Percentiles rank a stretch among this genome's conserved stretches.
These are phyloP conservation scores for Fragaria vesca DNA, from an alignment of 306 rosid species.

Conservation along the genomic window DNA sequence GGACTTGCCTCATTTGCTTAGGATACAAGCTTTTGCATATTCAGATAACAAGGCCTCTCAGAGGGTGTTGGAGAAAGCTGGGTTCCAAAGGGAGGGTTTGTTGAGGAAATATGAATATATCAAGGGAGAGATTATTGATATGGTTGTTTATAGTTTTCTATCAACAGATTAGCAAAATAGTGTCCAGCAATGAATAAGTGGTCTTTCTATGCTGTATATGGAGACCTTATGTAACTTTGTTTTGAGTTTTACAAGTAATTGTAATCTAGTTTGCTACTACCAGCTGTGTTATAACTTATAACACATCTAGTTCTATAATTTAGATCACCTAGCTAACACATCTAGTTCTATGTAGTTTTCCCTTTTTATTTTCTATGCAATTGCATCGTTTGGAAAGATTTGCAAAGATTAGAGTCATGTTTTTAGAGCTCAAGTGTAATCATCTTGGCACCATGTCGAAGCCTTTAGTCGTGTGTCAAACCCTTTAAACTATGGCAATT, in stretches of 20 bases:
- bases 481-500: conserved; percentile 8
- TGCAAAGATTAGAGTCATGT: neutral
- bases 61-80: conserved; percentile 63
- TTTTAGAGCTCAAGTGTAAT: too few relatives aligned
- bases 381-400: neutral
- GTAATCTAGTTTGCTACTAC: neutral
- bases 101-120: conserved; percentile 44
- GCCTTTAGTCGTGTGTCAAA: neutral
- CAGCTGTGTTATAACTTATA: too few relatives aligned
- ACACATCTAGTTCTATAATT: neutral
- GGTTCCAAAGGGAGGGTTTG: conserved; percentile 57
- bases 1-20: conserved; percentile 43
- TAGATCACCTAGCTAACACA: neutral
- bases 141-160: conserved; percentile 37
- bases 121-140: conserved; percentile 44
- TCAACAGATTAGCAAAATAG: conserved; percentile 28
- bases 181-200: neutral
- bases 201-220: neutral
- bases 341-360: neutral
- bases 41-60: conserved; percentile 53
- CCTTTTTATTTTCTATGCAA: neutral
- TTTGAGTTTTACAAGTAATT: neutral
- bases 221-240: neutral
- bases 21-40: conserved; percentile 44
- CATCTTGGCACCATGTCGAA: neutral